Percentiles rank a stretch among this genome's conserved stretches.
These are phyloP conservation scores for Coemansia nantahalensis DNA, from an alignment of 192 early-diverging fungal genomes.

Conservation along the genomic window DNA sequence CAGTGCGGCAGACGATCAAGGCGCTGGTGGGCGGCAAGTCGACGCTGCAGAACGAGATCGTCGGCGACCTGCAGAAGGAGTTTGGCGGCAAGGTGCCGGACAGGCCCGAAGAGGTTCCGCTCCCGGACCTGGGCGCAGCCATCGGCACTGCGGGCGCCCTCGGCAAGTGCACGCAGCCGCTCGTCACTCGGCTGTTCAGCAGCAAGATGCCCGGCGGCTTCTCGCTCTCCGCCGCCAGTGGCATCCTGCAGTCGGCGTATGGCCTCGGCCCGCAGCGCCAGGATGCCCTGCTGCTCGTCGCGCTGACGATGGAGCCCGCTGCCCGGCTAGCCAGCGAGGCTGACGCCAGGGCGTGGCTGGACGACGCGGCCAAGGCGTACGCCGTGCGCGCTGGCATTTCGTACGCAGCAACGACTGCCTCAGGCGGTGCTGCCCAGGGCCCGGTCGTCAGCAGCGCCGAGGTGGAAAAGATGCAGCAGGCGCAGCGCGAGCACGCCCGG, in stretches of 20 bases:
- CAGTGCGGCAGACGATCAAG: slow-evolving; percentile 69
- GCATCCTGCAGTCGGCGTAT: slow-evolving; percentile 63
- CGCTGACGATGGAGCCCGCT: slow-evolving; percentile 79
- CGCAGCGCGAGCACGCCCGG: slow-evolving; percentile 67
- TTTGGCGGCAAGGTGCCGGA: slow-evolving; percentile 82
- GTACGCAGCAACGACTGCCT: slow-evolving; percentile 19
- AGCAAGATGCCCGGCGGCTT: slow-evolving; percentile 95
- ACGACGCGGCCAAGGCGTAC: slow-evolving; percentile 79
- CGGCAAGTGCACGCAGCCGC: slow-evolving; percentile 75
- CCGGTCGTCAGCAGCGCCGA: slow-evolving; percentile 87
- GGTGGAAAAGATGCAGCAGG: slow-evolving; percentile 73
- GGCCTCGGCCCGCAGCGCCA: slow-evolving; percentile 79
- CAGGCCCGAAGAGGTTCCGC: slow-evolving; percentile 82
- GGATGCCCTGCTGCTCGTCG: slow-evolving; percentile 73
- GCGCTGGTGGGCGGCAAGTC: slow-evolving; percentile 90
- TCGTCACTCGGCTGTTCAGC: slow-evolving; percentile 77
- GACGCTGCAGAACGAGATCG: slow-evolving; percentile 95
- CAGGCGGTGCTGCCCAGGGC: slow-evolving; percentile 5
- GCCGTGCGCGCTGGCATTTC: slow-evolving; percentile 70
- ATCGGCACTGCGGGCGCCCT: slow-evolving; percentile 65
- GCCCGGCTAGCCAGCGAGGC: slow-evolving; percentile 60
- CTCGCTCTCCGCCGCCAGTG: slow-evolving; percentile 70
- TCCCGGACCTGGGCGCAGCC: slow-evolving; percentile 73
- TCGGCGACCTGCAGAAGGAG: slow-evolving; percentile 93
- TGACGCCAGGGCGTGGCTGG: slow-evolving; percentile 33